Evolutionary conservation across 192 early-diverging fungal species (phyloP).

Genomic region (Geosiphon pyriformis): DNA sequence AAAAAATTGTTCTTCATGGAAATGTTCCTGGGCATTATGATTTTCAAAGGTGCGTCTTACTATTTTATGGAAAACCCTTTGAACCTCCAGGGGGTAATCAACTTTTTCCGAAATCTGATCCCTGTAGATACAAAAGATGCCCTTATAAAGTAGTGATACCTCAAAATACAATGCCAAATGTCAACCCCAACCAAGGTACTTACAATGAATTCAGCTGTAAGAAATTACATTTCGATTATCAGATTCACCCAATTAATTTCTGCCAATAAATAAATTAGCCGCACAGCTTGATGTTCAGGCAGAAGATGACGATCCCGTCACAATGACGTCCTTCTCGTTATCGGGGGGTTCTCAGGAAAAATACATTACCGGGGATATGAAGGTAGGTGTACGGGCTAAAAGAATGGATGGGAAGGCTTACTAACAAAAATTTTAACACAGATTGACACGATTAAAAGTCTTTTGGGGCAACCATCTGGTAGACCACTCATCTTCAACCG

Average conservation of each 20-base stretch:
- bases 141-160: conserved; percentile 45
- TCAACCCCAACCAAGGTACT: conserved; percentile 1
- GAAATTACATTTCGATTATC: too few species aligned
- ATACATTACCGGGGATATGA: conserved; percentile 6
- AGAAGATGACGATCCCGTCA: conserved; percentile 30
- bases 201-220: too few species aligned
- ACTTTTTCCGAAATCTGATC: background rate
- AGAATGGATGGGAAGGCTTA: too few species aligned
- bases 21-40: conserved; percentile 68
- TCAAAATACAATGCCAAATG: conserved; percentile 9
- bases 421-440: too few species aligned
- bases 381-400: background rate
- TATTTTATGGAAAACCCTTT: too few species aligned
- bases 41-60: conserved; percentile 54
- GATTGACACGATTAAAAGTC: conserved; percentile 26
- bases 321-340: conserved; percentile 11
- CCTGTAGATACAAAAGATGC: conserved; percentile 49
- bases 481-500: conserved; percentile 57
- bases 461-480: conserved; percentile 32
- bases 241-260: too few species aligned
- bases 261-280: conserved; percentile 4
- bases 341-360: background rate
- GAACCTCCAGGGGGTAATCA: conserved; percentile 2
- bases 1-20: conserved; percentile 68
- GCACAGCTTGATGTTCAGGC: conserved; percentile 22